Evolutionary conservation across 1,284 basidiomycete genomes (phyloP), one percentile per base, ranked within the genome.

Genomic region (Vanrija sp.): DNA sequence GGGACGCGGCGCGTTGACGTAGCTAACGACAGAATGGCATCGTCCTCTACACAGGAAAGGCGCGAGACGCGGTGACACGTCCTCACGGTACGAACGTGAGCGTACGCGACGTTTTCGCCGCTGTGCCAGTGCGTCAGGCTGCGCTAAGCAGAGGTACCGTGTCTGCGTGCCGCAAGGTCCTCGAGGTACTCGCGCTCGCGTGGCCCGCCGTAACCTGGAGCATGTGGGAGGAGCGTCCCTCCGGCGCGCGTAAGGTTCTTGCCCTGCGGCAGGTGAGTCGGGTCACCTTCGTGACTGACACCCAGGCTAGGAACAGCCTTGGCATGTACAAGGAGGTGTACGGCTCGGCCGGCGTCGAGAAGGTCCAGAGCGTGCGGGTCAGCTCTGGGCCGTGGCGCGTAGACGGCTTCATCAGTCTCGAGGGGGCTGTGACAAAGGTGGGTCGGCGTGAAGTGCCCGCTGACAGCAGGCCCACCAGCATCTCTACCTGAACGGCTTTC

Each of bases 91-190:
- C 91, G 4, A 85, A 83, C 10, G 85, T 93, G 40, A 85, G 82
- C 63, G 80, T 94, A 39, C 84, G 88, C 19, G 92, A 95, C 68
- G 84, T 88, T 5, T 96, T 93, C 71, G 88, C 87, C 68, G 90
- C 88, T 66, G 89, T 90, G 61, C 73, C 73, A 4, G 72, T 75
- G 10, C 58, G 73, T n/a, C 63, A 61, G 34, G 60, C 64, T 8
- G 60, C 66, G 5, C 55, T 73, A 15, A 46, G 57, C 6, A 53
- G 77, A 12, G 80, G 83, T 34, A 85, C 86, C 2, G 65, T 88
- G 34, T 83, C 87, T 38, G 73, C 83, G 10, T 82, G 92, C 58
- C 84, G 83, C 55, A 83, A 81, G 64, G 85, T 88, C 55, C 71
- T 94, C 21, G 87, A 91, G 73, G 72, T 78, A 5, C 83, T 86